These are phyloP conservation scores for Mastigamoeba balamuthi DNA, from an alignment of 78 protist species.

Conservation along the genomic window DNA sequence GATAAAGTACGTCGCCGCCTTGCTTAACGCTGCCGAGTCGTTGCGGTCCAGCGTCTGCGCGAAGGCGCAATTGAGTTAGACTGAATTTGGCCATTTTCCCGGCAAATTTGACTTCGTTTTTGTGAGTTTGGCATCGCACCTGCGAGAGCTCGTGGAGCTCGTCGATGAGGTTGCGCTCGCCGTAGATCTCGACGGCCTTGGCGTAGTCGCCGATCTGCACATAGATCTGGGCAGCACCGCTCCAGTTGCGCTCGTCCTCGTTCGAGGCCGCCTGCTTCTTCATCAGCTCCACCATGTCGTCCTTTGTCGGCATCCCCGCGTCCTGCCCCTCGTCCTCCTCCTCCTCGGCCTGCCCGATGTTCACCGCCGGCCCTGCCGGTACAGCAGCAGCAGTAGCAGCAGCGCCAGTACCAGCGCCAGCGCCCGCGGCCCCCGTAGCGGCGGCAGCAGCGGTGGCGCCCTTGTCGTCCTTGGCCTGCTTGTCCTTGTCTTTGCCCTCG, in stretches of 20 bases:
- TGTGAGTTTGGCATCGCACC: no score
- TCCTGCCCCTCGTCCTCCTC: neutral
- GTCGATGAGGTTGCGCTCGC: neutral
- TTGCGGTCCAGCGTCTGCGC: neutral
- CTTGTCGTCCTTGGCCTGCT: no score
- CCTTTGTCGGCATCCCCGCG: neutral
- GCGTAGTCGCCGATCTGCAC: neutral
- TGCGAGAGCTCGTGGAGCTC: slow-evolving; percentile 2
- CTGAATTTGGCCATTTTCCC: neutral
- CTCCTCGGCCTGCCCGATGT: neutral
- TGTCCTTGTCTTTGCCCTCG: no score
- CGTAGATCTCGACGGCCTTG: neutral
- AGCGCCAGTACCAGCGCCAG: neutral
- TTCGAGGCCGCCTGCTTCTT: neutral
- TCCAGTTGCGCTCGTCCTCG: neutral
- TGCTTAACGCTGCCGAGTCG: neutral
- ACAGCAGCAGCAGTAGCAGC: no score
- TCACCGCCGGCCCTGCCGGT: neutral
- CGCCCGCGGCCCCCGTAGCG: neutral
- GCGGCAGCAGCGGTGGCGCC: neutral
- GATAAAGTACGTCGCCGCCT: neutral
- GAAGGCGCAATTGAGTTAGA: no score
- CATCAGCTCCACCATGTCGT: neutral
- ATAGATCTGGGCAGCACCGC: neutral
- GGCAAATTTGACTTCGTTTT: no score